Evolutionary conservation across 768 basidiomycete species (phyloP).

Genomic region (Jaapia argillacea): DNA sequence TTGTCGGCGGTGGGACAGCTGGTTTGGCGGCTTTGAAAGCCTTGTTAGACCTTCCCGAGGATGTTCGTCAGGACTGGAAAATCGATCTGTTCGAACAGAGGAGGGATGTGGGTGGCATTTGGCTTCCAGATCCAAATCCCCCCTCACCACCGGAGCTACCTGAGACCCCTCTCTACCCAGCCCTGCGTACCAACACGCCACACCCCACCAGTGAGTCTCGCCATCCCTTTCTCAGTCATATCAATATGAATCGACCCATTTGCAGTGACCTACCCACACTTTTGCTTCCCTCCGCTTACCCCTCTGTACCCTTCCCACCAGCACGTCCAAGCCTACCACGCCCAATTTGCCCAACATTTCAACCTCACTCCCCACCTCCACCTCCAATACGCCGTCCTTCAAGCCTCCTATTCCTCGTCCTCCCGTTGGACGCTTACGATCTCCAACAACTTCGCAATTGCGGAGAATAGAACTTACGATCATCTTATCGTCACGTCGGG

Average conservation of each 20-base stretch:
- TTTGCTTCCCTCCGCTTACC: conserved; percentile 40
- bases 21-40: conserved; percentile 44
- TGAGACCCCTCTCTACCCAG: conserved; percentile 44
- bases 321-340: conserved; percentile 36
- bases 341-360: conserved; percentile 26
- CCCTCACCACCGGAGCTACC: conserved; percentile 36
- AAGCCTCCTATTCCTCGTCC: conserved; percentile 24
- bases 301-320: conserved; percentile 41
- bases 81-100: conserved; percentile 46
- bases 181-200: conserved; percentile 43
- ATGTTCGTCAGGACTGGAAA: conserved; percentile 28
- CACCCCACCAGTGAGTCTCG: conserved; percentile 28
- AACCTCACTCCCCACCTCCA: conserved; percentile 29
- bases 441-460: conserved; percentile 10
- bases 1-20: conserved; percentile 49
- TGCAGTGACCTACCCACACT: conserved; percentile 40
- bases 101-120: conserved; percentile 44
- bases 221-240: neutral
- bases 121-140: conserved; percentile 23
- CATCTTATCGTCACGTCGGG: conserved; percentile 50
- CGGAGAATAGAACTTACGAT: conserved; percentile 26
- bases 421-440: conserved; percentile 38
- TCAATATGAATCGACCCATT: neutral
- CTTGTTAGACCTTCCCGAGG: conserved; percentile 34
- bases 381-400: conserved; percentile 32